A percentile compares a stretch with the other conserved stretches of the same genome.
Evolutionary conservation across 164 flowering plant genomes (phyloP).

Genomic region (Berberis vulgaris): DNA sequence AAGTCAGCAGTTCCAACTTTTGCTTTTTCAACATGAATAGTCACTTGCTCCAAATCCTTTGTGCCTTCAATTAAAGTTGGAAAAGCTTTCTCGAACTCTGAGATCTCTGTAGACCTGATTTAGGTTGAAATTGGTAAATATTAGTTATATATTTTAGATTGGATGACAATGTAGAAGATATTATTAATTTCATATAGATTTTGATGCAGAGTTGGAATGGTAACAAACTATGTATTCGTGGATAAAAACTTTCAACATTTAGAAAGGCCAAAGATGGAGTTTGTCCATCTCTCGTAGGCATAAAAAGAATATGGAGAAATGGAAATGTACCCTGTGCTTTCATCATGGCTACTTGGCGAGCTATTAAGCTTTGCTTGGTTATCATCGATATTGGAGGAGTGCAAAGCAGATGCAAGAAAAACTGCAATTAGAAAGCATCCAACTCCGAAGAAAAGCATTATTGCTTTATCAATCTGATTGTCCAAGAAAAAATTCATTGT

Average conservation of each 20-base stretch:
- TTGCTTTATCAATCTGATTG: conserved; percentile 59
- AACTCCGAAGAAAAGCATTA: conserved; percentile 80
- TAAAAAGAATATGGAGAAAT: not conserved
- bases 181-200: too few relatives aligned
- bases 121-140: not conserved
- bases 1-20: conserved; percentile 57
- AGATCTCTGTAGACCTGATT: conserved; percentile 7
- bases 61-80: conserved; percentile 6
- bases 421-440: conserved; percentile 71
- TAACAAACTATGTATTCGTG: too few relatives aligned
- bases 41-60: conserved; percentile 28
- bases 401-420: conserved; percentile 62
- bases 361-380: conserved; percentile 37
- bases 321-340: conserved; percentile 21
- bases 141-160: not conserved
- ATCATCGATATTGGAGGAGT: conserved; percentile 62
- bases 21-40: conserved; percentile 22
- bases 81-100: not conserved
- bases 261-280: too few relatives aligned
- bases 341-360: conserved; percentile 14
- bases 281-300: too few relatives aligned
- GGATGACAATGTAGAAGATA: too few relatives aligned
- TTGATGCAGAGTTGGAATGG: too few relatives aligned
- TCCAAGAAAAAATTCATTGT: conserved; percentile 80
- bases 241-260: too few relatives aligned